phyloP scores from a whole-genome alignment of 352 stramenopile genomes.

The Phytophthora pseudosyringae region DNA sequence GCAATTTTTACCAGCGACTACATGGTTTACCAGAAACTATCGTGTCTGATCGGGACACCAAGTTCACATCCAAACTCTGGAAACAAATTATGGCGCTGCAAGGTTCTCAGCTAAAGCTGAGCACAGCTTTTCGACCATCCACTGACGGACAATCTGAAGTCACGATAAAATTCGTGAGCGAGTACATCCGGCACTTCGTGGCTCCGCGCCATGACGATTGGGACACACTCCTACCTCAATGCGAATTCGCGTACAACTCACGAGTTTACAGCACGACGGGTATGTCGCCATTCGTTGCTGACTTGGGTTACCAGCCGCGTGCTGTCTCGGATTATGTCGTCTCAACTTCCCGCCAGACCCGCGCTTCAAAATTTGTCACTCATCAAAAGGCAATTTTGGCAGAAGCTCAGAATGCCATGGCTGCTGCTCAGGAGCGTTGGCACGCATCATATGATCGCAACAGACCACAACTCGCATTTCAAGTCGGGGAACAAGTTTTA shows the following conservation, averaged over 20 bases:
- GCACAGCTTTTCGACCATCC: too few relatives aligned
- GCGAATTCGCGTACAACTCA: neutral
- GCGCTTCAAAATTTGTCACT: slow-evolving; percentile 1
- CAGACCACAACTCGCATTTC: neutral
- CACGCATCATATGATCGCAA: slow-evolving; percentile 16
- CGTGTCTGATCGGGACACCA: too few relatives aligned
- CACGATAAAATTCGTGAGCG: too few relatives aligned
- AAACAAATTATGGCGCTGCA: too few relatives aligned
- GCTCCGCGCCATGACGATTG: neutral
- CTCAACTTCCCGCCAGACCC: neutral
- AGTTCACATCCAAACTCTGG: too few relatives aligned
- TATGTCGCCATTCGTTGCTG: slow-evolving; percentile 28
- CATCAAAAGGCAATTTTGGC: slow-evolving; percentile 10
- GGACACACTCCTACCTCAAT: neutral
- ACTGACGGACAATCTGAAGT: neutral
- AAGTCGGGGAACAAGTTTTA: slow-evolving; percentile 5
- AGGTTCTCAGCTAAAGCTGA: too few relatives aligned
- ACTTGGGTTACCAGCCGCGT: slow-evolving; percentile 23
- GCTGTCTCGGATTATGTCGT: slow-evolving; percentile 3
- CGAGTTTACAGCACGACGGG: neutral
- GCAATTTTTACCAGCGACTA: too few relatives aligned
- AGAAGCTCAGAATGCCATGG: slow-evolving; percentile 11
- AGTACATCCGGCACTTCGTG: neutral
- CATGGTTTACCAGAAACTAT: too few relatives aligned
- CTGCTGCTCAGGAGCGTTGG: slow-evolving; percentile 10